A percentile compares a stretch with the other conserved stretches of the same genome.
Conservation (phyloP, 2,329 filamentous ascomycete species). For the Aspergillus costaricaensis region DNA sequence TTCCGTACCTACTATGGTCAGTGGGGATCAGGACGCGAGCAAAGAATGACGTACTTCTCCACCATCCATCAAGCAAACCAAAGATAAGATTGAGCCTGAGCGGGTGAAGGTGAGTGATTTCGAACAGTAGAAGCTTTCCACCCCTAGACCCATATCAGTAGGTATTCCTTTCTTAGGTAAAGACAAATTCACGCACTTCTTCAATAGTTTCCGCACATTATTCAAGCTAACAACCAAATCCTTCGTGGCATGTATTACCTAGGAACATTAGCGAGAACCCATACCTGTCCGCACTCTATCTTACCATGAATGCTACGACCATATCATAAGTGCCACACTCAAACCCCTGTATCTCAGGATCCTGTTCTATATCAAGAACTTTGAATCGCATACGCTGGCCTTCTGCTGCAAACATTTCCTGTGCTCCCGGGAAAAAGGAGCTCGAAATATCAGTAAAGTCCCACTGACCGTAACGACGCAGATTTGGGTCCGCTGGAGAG, state of each 20-base stretch:
- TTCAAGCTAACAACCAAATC: constrained; percentile 7
- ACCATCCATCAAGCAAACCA: constrained; percentile 20
- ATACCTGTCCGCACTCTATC: not conserved
- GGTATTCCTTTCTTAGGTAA: not conserved
- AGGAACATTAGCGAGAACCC: not conserved
- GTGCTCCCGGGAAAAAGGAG: constrained; percentile 16
- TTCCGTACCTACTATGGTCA: constrained; percentile 10
- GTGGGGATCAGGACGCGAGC: not conserved
- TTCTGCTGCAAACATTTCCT: constrained; percentile 12
- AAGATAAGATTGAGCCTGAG: constrained; percentile 12
- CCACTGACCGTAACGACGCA: constrained; percentile 9
- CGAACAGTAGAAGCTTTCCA: constrained; percentile 15
- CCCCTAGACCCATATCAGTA: constrained; percentile 1
- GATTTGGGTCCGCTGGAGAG: not conserved
- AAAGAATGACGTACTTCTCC: constrained; percentile 8
- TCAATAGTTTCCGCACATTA: constrained; percentile 17
- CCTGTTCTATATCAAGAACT: constrained; percentile 18
- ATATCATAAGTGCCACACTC: constrained; percentile 22
- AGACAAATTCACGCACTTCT: constrained; percentile 5
- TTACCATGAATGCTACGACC: constrained; percentile 20
- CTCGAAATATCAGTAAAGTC: constrained; percentile 21
- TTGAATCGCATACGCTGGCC: constrained; percentile 16
- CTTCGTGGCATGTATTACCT: constrained; percentile 16
- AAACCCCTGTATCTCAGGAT: constrained; percentile 21
- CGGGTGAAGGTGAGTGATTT: constrained; percentile 9